Conservation (phyloP, 176 grass and related monocot genomes). For the Rhynchospora breviuscula region DNA sequence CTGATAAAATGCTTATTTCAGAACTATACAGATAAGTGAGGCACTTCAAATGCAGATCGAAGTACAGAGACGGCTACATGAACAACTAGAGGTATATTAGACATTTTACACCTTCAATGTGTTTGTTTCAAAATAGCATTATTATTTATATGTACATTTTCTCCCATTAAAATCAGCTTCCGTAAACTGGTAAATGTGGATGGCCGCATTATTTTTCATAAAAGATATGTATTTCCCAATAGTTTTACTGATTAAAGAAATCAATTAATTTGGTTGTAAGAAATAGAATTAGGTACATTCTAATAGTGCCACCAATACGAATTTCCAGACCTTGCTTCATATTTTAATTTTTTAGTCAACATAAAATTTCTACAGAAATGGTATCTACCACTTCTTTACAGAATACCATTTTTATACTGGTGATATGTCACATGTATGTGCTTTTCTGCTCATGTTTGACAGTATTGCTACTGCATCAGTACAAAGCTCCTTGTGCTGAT, state of each 20-base stretch:
- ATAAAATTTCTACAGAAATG: not conserved
- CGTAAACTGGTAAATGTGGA: not conserved
- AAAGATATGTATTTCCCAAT: not conserved
- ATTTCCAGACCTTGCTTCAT: not conserved
- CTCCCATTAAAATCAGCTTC: not conserved
- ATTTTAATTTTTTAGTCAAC: not conserved
- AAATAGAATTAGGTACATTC: not conserved
- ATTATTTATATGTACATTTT: not conserved
- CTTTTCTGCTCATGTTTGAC: not conserved
- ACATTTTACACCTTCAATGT: not conserved
- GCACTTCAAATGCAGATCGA: slow-evolving; percentile 91
- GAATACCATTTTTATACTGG: not conserved
- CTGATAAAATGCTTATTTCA: slow-evolving; percentile 19
- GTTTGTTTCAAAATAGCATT: not conserved
- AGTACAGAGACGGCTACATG: slow-evolving; percentile 89
- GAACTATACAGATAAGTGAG: slow-evolving; percentile 71
- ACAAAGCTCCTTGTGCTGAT: not conserved
- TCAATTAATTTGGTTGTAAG: not conserved
- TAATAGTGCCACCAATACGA: not conserved
- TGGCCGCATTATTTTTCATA: not conserved
- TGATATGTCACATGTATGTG: not conserved
- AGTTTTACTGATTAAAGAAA: not conserved
- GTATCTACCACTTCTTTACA: not conserved
- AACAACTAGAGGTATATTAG: slow-evolving; percentile 76
- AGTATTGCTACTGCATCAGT: not conserved